These are phyloP conservation scores for Arctostaphylos glauca DNA, from an alignment of 148 eudicot genomes.

Conservation along the genomic window DNA sequence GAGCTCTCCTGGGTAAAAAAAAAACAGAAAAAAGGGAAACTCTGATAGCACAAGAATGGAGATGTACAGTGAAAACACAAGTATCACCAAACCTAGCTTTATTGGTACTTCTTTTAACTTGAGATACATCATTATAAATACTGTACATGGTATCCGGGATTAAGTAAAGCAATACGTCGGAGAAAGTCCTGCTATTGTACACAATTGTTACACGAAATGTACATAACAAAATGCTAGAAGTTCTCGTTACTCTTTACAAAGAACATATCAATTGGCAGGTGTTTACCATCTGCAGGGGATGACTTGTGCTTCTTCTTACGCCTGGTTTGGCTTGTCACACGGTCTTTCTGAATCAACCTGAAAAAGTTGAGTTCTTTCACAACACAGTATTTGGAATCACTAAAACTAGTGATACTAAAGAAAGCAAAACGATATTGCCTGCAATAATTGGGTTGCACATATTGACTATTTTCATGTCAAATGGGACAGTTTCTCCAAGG, in stretches of 20 bases:
- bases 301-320: constrained; percentile 59
- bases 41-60: background rate
- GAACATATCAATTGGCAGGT: constrained; percentile 64
- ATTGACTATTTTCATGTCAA: background rate
- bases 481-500: background rate
- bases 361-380: constrained; percentile 10
- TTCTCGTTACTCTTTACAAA: constrained; percentile 49
- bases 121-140: constrained; percentile 1
- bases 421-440: background rate
- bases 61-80: background rate
- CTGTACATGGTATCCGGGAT: background rate
- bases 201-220: background rate
- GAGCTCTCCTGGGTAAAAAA: background rate
- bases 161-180: background rate
- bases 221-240: constrained; percentile 12
- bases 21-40: background rate
- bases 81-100: background rate
- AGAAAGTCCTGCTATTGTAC: background rate
- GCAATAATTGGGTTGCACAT: background rate
- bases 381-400: background rate
- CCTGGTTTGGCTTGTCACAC: constrained; percentile 31
- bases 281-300: constrained; percentile 49
- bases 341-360: constrained; percentile 49
- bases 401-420: background rate
- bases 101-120: background rate